Evolutionary conservation across 169 alveolate genomes (phyloP), one percentile per base, ranked within the genome.

Genomic region (Plasmodium gonderi): DNA sequence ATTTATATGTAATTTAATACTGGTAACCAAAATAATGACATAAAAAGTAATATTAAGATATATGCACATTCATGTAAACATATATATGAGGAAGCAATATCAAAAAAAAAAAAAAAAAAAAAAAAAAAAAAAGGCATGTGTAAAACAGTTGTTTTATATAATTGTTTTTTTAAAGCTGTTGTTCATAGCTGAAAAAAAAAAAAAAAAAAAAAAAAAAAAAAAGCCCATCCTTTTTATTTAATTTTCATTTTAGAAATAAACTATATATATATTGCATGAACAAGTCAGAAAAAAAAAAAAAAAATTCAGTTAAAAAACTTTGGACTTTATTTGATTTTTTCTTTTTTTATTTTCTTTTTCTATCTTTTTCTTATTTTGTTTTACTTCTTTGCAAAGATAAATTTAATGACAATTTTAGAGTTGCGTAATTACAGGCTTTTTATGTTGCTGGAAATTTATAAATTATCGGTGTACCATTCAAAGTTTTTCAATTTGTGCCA

Each of bases 381-480:
- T 78, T 78, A 65, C 72, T 36, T 47, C 87, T 29, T 78, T 45
- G 23, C 45, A 26, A 60, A 78, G n/a, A 23, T 14, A 60, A 78
- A 78, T 31, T 78, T 47, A 78, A 47, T 45, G 64, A 40, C 80
- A 78, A 78, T 26, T 45, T 51, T 4, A 17, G 20, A 11, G n/a
- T 51, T 33, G 36, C 49, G 74, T 17, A 47, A 42, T 74, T 68
- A 44, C n/a, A 54, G 49, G 40, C 74, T 29, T 44, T 69, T 68
- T 82, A 31, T 44, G 23, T 38, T 31, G 74, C 17, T 38, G 81
- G 69, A 68, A 82, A 82, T 36, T 68, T 78, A 47, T 33, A 47
- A 78, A 74, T 74, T 78, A 49, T 49, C 87, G 72, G 87, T 78
- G 87, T 78, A 49, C 87, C 87, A 78, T 78, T 78, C 72, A 78